Percentiles rank a stretch among this genome's conserved stretches.
Evolutionary conservation across 2,329 filamentous ascomycete genomes (phyloP).

Genomic region (Thermothelomyces thermophilus): DNA sequence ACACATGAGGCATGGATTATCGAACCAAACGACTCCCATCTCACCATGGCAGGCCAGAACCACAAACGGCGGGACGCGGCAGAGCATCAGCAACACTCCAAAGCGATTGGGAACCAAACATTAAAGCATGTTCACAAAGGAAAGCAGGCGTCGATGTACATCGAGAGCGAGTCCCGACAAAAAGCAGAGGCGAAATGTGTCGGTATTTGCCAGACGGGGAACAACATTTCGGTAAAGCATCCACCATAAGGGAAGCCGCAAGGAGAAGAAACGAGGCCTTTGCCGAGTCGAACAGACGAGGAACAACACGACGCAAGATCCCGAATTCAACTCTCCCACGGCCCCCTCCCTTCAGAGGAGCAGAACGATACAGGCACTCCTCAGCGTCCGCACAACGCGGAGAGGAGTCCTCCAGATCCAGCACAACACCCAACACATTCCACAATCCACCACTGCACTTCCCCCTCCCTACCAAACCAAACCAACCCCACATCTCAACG

Average conservation of each 20-base stretch:
- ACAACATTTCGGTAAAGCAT: slow-evolving; percentile 15
- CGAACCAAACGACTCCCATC: not conserved
- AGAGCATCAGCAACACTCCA: not conserved
- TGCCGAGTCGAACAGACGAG: not conserved
- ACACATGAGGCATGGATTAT: too few species aligned
- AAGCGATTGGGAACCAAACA: not conserved
- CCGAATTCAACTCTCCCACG: not conserved
- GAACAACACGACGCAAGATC: not conserved
- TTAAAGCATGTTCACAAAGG: slow-evolving; percentile 10
- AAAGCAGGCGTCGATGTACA: slow-evolving; percentile 1
- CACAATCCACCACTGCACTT: not conserved
- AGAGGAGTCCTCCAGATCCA: not conserved
- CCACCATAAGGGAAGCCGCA: not conserved
- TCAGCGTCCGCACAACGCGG: slow-evolving; percentile 2
- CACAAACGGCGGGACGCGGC: too few species aligned
- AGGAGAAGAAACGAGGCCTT: not conserved
- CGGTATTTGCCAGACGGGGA: slow-evolving; percentile 17
- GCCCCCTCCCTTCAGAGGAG: not conserved
- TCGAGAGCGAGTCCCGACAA: slow-evolving; percentile 1
- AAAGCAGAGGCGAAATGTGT: slow-evolving; percentile 12
- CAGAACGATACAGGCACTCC: not conserved
- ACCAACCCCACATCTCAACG: not conserved
- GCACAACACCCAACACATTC: slow-evolving; percentile 3
- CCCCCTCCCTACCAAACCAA: not conserved
- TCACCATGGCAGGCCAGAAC: not conserved